Evolutionary conservation across 495 filamentous ascomycete genomes (phyloP).

Genomic region (Lophium mytilinum): DNA sequence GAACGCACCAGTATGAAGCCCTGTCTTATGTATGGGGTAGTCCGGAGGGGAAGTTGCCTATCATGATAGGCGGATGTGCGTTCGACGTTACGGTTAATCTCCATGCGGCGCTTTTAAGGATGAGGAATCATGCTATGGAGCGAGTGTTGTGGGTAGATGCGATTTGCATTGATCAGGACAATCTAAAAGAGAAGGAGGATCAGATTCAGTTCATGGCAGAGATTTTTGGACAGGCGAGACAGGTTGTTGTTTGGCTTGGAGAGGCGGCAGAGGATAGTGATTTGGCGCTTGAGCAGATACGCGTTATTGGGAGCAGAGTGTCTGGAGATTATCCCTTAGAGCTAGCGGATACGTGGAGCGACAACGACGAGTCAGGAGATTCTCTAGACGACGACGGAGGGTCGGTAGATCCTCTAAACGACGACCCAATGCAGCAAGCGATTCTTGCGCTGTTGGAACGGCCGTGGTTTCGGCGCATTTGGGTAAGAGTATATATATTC

Average conservation of each 20-base stretch:
- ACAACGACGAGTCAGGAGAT: too few relatives aligned
- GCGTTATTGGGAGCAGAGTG: background rate
- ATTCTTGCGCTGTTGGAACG: constrained; percentile 20
- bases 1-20: constrained; percentile 4
- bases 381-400: too few relatives aligned
- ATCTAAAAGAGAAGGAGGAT: background rate
- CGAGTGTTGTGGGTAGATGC: constrained; percentile 7
- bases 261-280: background rate
- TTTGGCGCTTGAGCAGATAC: background rate
- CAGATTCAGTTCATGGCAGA: constrained; percentile 6
- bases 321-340: too few relatives aligned
- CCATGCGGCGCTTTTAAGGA: background rate
- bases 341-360: too few relatives aligned
- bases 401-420: background rate
- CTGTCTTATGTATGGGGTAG: constrained; percentile 9
- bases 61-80: background rate
- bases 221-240: background rate
- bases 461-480: constrained; percentile 30
- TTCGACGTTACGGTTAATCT: background rate
- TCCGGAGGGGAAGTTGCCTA: background rate
- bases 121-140: background rate
- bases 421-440: constrained; percentile 1
- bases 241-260: constrained; percentile 8
- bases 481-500: constrained; percentile 19
- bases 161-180: background rate